phyloP scores from a whole-genome alignment of 768 basidiomycete species.

The Botryobasidium botryosum region DNA sequence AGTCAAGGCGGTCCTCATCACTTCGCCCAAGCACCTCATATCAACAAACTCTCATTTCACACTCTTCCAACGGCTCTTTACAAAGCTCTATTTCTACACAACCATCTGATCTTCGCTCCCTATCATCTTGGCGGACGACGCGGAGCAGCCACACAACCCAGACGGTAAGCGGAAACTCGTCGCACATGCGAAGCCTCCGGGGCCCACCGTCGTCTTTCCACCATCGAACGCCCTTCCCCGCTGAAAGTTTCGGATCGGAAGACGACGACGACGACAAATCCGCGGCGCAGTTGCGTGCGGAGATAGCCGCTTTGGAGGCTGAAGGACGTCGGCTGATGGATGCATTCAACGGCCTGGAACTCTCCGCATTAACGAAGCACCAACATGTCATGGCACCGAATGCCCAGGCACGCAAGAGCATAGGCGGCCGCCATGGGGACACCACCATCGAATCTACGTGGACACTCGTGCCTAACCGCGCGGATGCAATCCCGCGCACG shows the following conservation, averaged over 20 bases:
- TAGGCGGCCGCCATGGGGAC: too few species aligned
- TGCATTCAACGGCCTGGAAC: constrained; percentile 12
- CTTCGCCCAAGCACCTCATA: too few species aligned
- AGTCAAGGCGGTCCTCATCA: too few species aligned
- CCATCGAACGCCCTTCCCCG: constrained; percentile 3
- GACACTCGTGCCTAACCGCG: too few species aligned
- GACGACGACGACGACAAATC: constrained; percentile 10
- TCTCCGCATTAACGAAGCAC: constrained; percentile 7
- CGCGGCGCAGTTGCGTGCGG: constrained; percentile 11
- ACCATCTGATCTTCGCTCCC: constrained; percentile 9
- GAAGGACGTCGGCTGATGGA: constrained; percentile 12
- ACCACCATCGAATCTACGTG: too few species aligned
- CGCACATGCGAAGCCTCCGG: neutral
- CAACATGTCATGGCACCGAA: neutral
- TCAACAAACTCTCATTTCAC: too few species aligned
- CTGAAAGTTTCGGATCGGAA: constrained; percentile 4
- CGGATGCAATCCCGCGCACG: too few species aligned
- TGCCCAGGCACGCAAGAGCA: too few species aligned
- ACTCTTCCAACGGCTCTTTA: constrained; percentile 9
- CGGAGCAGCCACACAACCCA: constrained; percentile 5
- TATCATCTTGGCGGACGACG: constrained; percentile 11
- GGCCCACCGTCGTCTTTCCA: constrained; percentile 12
- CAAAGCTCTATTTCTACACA: neutral
- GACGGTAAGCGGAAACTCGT: constrained; percentile 7
- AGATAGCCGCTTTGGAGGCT: constrained; percentile 11